Evolutionary conservation across 257 asterid genomes (phyloP), one percentile per base, ranked within the genome.

Genomic region (Perilla frutescens): DNA sequence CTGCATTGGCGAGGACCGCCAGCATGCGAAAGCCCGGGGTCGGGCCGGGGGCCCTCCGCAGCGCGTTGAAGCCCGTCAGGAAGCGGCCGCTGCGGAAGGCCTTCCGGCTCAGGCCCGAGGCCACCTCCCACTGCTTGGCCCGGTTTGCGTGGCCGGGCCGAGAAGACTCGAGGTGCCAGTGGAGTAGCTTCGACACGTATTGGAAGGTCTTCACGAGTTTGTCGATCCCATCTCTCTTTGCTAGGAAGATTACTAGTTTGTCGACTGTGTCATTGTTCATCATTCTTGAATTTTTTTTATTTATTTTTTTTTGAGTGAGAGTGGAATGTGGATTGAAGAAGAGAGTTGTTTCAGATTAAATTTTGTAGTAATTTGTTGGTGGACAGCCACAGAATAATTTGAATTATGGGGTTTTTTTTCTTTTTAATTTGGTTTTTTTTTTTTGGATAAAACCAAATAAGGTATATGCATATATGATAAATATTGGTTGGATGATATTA

Each of bases 191-290:
- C 47, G 96, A 91, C 20, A 90, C 96, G 50, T 94, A 94, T 73
- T 94, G 99, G 66, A 91, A 91, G 1, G 97, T 91, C 66, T 91
- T 91, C 61, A 91, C 97, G 2, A 94, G 96, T 76, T 94, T 94
- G 87, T 94, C 97, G 31, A 91, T 94, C 11, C 99, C 99, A 69
- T 89, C 97, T 66, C 99, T 82, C 76, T 94, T 94, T 0, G 97
- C 97, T 4, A 94, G 84, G 73, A 90, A 91, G 74, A 89, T 78
- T 36, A 94, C 97, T 1, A 94, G 77, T 67, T 91, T 94, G 85
- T 94, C 99, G 4, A 88, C 93, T 70, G 73, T 81, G 84, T 93
- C 97, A 51, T 82, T 20, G 26, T 20, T 20, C 26, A 20, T 82
- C 98, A 91, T 92, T 49, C 62, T 73, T 53, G 50, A 0, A 29